Evolutionary conservation across 108 stramenopile genomes (phyloP).

Genomic region (Stephanodiscus minutulus): DNA sequence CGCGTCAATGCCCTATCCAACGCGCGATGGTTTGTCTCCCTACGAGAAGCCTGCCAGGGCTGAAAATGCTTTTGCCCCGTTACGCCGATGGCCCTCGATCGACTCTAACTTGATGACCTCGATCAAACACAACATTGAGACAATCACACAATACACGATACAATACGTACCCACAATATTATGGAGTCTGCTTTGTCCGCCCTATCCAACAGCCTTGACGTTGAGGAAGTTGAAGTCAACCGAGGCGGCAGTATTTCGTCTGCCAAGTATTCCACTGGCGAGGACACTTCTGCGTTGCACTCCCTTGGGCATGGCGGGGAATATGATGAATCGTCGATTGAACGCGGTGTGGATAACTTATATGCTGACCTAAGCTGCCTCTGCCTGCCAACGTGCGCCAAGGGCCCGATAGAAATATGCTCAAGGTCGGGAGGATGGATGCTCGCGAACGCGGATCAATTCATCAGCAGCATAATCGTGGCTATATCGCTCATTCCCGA

Average conservation of each 20-base stretch:
- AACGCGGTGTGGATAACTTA: slow-evolving; percentile 21
- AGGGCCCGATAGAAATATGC: slow-evolving; percentile 18
- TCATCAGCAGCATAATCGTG: slow-evolving; percentile 53
- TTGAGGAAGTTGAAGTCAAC: not conserved
- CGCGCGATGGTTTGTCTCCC: too few species aligned
- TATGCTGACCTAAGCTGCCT: slow-evolving; percentile 45
- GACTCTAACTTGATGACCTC: too few species aligned
- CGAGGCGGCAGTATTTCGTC: not conserved
- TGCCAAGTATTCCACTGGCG: not conserved
- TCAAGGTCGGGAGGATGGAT: slow-evolving; percentile 38
- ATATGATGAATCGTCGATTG: slow-evolving; percentile 5
- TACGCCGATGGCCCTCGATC: too few species aligned
- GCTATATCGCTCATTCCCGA: slow-evolving; percentile 60
- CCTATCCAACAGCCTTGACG: not conserved
- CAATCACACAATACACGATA: too few species aligned
- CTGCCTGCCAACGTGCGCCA: slow-evolving; percentile 48
- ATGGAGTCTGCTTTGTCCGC: not conserved
- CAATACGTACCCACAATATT: not conserved
- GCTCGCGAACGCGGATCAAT: slow-evolving; percentile 50
- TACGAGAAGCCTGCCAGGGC: too few species aligned
- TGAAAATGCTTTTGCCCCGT: too few species aligned
- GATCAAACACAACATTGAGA: too few species aligned
- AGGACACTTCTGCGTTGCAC: slow-evolving; percentile 3
- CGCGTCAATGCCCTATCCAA: too few species aligned
- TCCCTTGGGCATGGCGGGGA: too few species aligned